phyloP scores from a whole-genome alignment of 2,329 filamentous ascomycete species.

The Sporothrix globosa region DNA sequence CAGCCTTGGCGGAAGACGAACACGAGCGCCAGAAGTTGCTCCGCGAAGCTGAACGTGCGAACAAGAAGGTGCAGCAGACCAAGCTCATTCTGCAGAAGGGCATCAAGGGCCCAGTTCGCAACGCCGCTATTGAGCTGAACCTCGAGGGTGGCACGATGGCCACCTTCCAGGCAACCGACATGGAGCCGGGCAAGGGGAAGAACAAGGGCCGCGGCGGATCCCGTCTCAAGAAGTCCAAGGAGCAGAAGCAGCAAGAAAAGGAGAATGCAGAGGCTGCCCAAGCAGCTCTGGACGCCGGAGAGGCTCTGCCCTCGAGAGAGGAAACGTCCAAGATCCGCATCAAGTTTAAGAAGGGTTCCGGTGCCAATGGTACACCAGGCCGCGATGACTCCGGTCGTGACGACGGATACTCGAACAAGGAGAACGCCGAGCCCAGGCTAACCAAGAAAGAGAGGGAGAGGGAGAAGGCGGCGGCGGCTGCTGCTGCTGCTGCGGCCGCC shows the following conservation, averaged over 20 bases:
- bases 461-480: slow-evolving; percentile 38
- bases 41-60: slow-evolving; percentile 83
- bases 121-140: slow-evolving; percentile 73
- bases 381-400: slow-evolving; percentile 49
- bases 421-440: slow-evolving; percentile 52
- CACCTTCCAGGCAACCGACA: slow-evolving; percentile 73
- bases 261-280: slow-evolving; percentile 85
- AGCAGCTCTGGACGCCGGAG: slow-evolving; percentile 76
- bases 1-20: slow-evolving; percentile 78
- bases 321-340: slow-evolving; percentile 65
- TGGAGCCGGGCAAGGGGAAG: slow-evolving; percentile 56
- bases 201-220: slow-evolving; percentile 61
- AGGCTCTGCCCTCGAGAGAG: slow-evolving; percentile 66
- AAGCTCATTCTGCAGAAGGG: slow-evolving; percentile 85
- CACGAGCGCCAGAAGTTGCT: slow-evolving; percentile 78
- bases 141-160: slow-evolving; percentile 84
- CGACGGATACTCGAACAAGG: slow-evolving; percentile 52
- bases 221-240: slow-evolving; percentile 87
- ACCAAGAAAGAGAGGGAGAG: slow-evolving; percentile 49
- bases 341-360: slow-evolving; percentile 60
- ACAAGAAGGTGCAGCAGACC: slow-evolving; percentile 90
- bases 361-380: slow-evolving; percentile 46
- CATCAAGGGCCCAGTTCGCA: slow-evolving; percentile 73
- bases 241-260: slow-evolving; percentile 80
- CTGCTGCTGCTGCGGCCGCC: slow-evolving; percentile 8